These are phyloP conservation scores for Aegilops speltoides DNA, from an alignment of 176 grass and related monocot species.

Conservation along the genomic window DNA sequence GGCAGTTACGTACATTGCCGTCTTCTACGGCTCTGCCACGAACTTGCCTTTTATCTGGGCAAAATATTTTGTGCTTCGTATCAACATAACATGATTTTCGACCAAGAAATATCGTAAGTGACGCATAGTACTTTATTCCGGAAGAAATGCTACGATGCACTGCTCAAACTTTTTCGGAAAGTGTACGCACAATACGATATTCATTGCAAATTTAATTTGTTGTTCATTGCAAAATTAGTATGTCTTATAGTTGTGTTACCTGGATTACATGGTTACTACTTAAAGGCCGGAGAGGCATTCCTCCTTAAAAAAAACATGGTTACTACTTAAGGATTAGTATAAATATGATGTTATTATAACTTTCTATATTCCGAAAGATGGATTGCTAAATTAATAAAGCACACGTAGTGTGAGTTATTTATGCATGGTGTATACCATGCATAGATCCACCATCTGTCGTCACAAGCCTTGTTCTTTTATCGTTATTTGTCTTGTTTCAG, in stretches of 20 bases:
- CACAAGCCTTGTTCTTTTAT: too few relatives aligned
- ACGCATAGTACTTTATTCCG: not conserved
- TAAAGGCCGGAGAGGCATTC: too few relatives aligned
- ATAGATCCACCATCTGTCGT: too few relatives aligned
- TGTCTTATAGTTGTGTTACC: not conserved
- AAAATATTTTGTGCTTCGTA: not conserved
- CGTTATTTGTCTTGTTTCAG: too few relatives aligned
- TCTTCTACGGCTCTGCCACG: not conserved
- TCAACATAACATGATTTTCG: not conserved
- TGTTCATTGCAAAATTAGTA: not conserved
- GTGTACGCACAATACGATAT: not conserved
- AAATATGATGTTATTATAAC: not conserved
- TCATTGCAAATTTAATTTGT: not conserved
- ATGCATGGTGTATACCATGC: too few relatives aligned
- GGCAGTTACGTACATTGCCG: not conserved
- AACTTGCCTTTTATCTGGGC: not conserved
- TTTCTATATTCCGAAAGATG: not conserved
- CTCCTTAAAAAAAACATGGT: not conserved
- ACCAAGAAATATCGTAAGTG: not conserved
- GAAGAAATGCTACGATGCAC: not conserved
- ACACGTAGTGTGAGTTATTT: too few relatives aligned
- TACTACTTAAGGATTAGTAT: not conserved
- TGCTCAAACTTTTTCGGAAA: not conserved
- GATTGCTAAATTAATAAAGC: not conserved
- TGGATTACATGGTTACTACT: not conserved